A percentile compares a stretch with the other conserved stretches of the same genome.
Evolutionary conservation across 306 rosid genomes (phyloP).

Genomic region (Cucumis hystrix): DNA sequence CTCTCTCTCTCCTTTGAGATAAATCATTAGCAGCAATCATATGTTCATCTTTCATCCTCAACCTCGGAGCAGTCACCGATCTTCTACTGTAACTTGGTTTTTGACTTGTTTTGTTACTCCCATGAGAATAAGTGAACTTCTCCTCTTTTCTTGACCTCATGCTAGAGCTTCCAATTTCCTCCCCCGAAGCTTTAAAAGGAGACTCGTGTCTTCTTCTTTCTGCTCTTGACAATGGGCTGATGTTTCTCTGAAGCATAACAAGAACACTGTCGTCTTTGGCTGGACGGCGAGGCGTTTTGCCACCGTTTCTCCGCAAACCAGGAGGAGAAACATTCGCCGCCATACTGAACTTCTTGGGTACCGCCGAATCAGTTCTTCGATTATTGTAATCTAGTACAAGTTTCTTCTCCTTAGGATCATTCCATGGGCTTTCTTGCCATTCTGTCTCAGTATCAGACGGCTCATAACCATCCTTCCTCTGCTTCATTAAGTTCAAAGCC

Average conservation of each 20-base stretch:
- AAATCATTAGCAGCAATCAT: background rate
- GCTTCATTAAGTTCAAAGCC: conserved; percentile 23
- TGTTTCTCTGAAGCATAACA: conserved; percentile 18
- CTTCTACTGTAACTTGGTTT: conserved; percentile 34
- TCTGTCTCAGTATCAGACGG: conserved; percentile 89
- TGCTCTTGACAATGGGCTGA: conserved; percentile 40
- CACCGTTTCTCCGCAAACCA: conserved; percentile 27
- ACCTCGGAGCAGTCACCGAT: conserved; percentile 54
- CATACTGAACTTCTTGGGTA: conserved; percentile 22
- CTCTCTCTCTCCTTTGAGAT: conserved; percentile 19
- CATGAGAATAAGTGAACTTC: conserved; percentile 3
- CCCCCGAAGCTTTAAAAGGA: conserved; percentile 13
- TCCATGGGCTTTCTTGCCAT: conserved; percentile 42
- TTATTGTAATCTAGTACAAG: conserved; percentile 13
- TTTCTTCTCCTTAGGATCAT: conserved; percentile 20
- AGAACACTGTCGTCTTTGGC: conserved; percentile 14
- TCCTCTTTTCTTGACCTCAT: conserved; percentile 7
- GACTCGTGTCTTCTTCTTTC: conserved; percentile 34
- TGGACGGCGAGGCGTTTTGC: conserved; percentile 54
- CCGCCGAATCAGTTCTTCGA: conserved; percentile 9
- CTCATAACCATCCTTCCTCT: conserved; percentile 69
- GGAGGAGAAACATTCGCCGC: conserved; percentile 22
- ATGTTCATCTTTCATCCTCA: conserved; percentile 32
- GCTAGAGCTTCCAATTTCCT: conserved; percentile 12
- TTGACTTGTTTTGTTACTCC: conserved; percentile 14